A percentile compares a stretch with the other conserved stretches of the same genome.
phyloP scores from a whole-genome alignment of 140 eudicot genomes.

The Ambrosia hybrid region DNA sequence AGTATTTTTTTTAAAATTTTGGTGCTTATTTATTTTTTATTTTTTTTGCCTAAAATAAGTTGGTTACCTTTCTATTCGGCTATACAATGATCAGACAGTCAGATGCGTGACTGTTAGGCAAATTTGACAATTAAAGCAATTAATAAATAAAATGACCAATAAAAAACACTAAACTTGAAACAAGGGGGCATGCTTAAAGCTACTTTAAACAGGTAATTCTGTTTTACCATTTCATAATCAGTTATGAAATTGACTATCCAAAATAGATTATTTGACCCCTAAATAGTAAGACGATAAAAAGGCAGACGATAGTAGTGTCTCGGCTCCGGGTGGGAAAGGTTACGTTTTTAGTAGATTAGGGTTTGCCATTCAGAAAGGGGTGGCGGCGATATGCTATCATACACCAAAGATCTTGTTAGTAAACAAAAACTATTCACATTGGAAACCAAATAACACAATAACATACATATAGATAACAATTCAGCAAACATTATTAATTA shows the following conservation, averaged over 20 bases:
- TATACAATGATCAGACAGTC: too few species aligned
- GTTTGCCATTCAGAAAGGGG: too few species aligned
- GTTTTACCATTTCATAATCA: not conserved
- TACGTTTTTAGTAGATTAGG: too few species aligned
- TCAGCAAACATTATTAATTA: not conserved
- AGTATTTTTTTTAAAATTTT: not conserved
- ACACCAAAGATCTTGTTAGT: too few species aligned
- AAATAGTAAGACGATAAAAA: not conserved
- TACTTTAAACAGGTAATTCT: not conserved
- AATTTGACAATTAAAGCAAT: not conserved
- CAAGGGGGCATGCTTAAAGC: not conserved
- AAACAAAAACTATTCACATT: not conserved
- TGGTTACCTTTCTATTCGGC: not conserved
- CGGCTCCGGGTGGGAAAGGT: too few species aligned
- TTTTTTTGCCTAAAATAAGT: not conserved
- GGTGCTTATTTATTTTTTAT: not conserved
- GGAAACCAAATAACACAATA: not conserved
- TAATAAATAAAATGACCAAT: not conserved
- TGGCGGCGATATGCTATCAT: too few species aligned
- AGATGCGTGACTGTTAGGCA: not conserved
- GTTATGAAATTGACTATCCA: not conserved
- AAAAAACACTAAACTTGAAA: not conserved
- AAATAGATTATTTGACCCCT: not conserved
- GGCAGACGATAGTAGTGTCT: not conserved
- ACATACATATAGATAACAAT: slow-evolving; percentile 10